phyloP scores from a whole-genome alignment of 345 rosid genomes.

The Draba incana region DNA sequence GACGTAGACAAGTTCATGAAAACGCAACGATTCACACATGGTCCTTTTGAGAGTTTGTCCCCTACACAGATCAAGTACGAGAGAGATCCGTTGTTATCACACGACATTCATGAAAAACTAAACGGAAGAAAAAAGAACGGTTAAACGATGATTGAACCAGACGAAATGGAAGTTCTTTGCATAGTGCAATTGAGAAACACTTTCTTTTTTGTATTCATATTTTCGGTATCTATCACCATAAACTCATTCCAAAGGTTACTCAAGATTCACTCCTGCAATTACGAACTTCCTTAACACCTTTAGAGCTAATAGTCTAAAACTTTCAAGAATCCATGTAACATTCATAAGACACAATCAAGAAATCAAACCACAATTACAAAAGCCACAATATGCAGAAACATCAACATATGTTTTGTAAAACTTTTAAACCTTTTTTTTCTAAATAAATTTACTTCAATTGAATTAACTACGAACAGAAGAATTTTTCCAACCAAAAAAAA shows the following conservation, averaged over 20 bases:
- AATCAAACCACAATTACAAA: slow-evolving; percentile 20
- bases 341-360: not conserved
- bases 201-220: no score
- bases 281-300: slow-evolving; percentile 6
- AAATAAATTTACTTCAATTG: not conserved
- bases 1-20: slow-evolving; percentile 57
- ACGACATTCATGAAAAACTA: not conserved
- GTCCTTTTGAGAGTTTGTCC: slow-evolving; percentile 57
- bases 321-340: slow-evolving; percentile 2
- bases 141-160: no score
- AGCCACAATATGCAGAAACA: slow-evolving; percentile 12
- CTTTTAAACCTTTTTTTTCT: not conserved
- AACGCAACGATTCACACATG: slow-evolving; percentile 53
- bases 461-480: not conserved
- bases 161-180: no score
- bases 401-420: not conserved
- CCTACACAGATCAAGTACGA: slow-evolving; percentile 44
- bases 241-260: not conserved
- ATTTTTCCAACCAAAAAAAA: not conserved
- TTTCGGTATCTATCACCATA: not conserved
- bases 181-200: no score
- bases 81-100: not conserved
- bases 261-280: not conserved
- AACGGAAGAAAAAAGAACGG: not conserved
- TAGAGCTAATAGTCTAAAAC: not conserved